Evolutionary conservation across 495 filamentous ascomycete species (phyloP), one percentile per base, ranked within the genome.

Genomic region (Aspergillus taichungensis): DNA sequence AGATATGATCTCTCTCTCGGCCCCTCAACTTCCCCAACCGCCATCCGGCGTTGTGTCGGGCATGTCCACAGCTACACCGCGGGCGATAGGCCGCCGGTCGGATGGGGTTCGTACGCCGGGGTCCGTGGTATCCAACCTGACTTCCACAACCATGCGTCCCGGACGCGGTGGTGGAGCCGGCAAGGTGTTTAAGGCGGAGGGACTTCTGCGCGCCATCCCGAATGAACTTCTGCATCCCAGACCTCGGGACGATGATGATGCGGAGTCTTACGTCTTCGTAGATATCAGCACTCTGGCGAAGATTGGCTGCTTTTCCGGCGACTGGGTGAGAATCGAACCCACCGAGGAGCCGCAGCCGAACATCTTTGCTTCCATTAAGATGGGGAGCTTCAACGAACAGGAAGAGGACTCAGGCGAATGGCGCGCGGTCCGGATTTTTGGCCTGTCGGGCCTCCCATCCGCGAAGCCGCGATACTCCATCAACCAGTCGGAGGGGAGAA

Each of bases 241-340:
- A 44, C 91, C 92, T 6, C 66, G 73, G 3, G 77, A 78, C 13
- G 89, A 95, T 40, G 92, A 97, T 51, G 84, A 88, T 52, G 80
- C 88, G 41, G 94, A 97, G 56, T 81, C 84, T 3, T 78, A 91
- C 34, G 71, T 96, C 12, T 97, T 89, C 61, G 87, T 97, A 6
- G 87, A 92, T 50, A 81, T 90, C 28, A 84, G 76, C 47, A 82
- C 87, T 12, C 66, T 98, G 8, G 79, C 85, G n/a, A 84, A 86
- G 47, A 77, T 97, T 34, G 87, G 88, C 27, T 96, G 89, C 59
- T 98, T 98, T 61, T 95, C 91, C 1, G 92, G 92, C 10, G 92
- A 98, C 56, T 98, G 92, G 92, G 87, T 96, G n/a, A 78, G 82
- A 3, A 69, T 98, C 13, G 87, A 92, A 65, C 68, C 77, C 1